Evolutionary conservation across 2,329 filamentous ascomycete species (phyloP).

Genomic region (Parascedosporium putredinis): DNA sequence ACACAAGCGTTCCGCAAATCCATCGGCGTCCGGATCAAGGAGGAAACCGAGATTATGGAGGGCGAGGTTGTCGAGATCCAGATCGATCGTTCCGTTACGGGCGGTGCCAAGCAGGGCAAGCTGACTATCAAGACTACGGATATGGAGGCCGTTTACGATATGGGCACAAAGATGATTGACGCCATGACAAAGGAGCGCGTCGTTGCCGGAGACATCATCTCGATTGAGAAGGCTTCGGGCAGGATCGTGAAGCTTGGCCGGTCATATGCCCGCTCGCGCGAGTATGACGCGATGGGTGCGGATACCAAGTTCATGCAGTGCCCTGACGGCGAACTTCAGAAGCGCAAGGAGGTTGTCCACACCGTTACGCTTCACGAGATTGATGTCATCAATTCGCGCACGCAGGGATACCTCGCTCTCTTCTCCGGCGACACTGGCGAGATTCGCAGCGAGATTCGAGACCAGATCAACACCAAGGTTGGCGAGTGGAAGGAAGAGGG

Average conservation of each 20-base stretch:
- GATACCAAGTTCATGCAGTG: slow-evolving; percentile 98
- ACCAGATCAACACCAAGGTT: slow-evolving; percentile 99
- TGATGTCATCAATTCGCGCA: slow-evolving; percentile 97
- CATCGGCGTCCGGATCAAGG: slow-evolving; percentile 95
- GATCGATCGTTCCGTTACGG: slow-evolving; percentile 93
- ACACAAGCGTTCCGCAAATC: slow-evolving; percentile 99
- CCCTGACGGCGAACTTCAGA: slow-evolving; percentile 93
- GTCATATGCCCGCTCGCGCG: slow-evolving; percentile 86
- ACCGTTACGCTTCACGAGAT: slow-evolving; percentile 97
- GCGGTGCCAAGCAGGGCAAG: slow-evolving; percentile 95
- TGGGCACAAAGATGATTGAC: slow-evolving; percentile 99
- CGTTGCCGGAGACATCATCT: slow-evolving; percentile 96
- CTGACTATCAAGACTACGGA: slow-evolving; percentile 99
- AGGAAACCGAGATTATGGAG: slow-evolving; percentile 98
- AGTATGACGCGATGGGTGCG: slow-evolving; percentile 98
- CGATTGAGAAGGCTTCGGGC: slow-evolving; percentile 95
- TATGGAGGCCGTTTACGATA: slow-evolving; percentile 99
- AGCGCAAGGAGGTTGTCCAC: slow-evolving; percentile 92
- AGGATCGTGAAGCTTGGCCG: slow-evolving; percentile 96
- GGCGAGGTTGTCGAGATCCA: slow-evolving; percentile 98
- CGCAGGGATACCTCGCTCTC: slow-evolving; percentile 93
- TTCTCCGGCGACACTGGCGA: slow-evolving; percentile 98
- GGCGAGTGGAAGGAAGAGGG: slow-evolving; percentile 99
- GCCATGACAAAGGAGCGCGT: slow-evolving; percentile 99
- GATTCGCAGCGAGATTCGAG: slow-evolving; percentile 91